phyloP scores from a whole-genome alignment of 345 rosid genomes.

The Odontarrhena argentea region DNA sequence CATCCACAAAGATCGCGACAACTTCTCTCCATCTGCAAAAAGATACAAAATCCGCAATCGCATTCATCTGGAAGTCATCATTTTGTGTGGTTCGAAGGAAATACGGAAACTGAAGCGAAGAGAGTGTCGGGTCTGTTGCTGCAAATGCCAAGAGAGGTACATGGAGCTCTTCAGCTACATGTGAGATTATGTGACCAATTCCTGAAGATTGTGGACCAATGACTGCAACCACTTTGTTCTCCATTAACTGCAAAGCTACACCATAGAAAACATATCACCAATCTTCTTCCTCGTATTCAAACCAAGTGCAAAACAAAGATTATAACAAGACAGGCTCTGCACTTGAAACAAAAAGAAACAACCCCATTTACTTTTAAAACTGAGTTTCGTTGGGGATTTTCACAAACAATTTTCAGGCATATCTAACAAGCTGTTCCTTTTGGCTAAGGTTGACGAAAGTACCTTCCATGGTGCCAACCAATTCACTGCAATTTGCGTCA shows the following conservation, averaged over 20 bases:
- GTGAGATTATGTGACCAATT: constrained; percentile 83
- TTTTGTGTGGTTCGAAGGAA: constrained; percentile 65
- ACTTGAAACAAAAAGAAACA: constrained; percentile 7
- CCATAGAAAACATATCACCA: constrained; percentile 39
- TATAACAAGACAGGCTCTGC: constrained; percentile 1
- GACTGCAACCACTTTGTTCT: constrained; percentile 62
- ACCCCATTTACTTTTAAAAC: constrained; percentile 7
- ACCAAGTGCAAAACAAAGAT: neutral
- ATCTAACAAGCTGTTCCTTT: constrained; percentile 8
- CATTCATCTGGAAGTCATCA: constrained; percentile 82
- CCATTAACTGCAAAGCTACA: constrained; percentile 94
- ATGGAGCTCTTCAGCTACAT: constrained; percentile 68
- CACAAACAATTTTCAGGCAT: constrained; percentile 18
- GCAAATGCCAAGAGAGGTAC: constrained; percentile 68
- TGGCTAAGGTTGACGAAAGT: constrained; percentile 29
- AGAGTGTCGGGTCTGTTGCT: constrained; percentile 74
- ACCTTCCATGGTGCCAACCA: constrained; percentile 84
- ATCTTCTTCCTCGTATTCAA: constrained; percentile 30
- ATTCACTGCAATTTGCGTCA: constrained; percentile 87
- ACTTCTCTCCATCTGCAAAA: constrained; percentile 76
- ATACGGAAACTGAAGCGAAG: constrained; percentile 59
- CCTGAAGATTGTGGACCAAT: constrained; percentile 97
- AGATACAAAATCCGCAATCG: constrained; percentile 72
- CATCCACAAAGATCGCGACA: constrained; percentile 79
- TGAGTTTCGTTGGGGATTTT: constrained; percentile 13